These are phyloP conservation scores for Eimeria acervulina DNA, from an alignment of 169 alveolate genomes.

Conservation along the genomic window DNA sequence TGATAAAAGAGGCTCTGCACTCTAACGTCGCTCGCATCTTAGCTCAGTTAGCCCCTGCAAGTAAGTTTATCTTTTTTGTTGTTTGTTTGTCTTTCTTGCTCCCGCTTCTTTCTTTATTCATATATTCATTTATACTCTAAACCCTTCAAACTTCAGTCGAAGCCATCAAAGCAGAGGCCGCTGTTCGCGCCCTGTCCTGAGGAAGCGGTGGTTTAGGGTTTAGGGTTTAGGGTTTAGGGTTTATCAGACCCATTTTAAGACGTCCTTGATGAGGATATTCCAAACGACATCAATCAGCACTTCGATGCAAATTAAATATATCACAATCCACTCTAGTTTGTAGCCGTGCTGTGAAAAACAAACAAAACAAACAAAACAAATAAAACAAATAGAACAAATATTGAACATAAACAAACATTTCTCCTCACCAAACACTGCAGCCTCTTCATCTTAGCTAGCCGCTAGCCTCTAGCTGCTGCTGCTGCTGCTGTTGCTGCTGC, in stretches of 20 bases:
- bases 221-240: not conserved
- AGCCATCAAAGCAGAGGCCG: constrained; percentile 80
- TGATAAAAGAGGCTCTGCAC: constrained; percentile 84
- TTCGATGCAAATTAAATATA: constrained; percentile 90
- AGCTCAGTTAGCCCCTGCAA: constrained; percentile 82
- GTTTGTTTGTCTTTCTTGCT: no score
- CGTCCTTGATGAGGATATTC: constrained; percentile 91
- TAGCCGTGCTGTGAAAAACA: constrained; percentile 90
- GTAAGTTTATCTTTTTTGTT: not conserved
- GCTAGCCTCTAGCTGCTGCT: not conserved
- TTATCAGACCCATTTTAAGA: constrained; percentile 88
- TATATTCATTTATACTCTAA: not conserved
- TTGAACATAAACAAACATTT: not conserved
- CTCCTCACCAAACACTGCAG: not conserved
- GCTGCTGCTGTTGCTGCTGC: constrained; percentile 12
- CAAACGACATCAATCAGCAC: constrained; percentile 92
- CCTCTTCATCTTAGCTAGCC: not conserved
- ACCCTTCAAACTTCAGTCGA: constrained; percentile 33
- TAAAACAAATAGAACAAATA: no score
- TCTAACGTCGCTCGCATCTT: constrained; percentile 80
- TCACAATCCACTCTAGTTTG: constrained; percentile 92
- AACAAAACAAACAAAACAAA: not conserved
- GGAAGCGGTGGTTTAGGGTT: not conserved
- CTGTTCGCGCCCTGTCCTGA: constrained; percentile 29
- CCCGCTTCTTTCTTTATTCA: no score